A percentile compares a stretch with the other conserved stretches of the same genome.
Conservation (phyloP, 2,329 filamentous ascomycete genomes). For the Aspergillus puulaauensis region DNA sequence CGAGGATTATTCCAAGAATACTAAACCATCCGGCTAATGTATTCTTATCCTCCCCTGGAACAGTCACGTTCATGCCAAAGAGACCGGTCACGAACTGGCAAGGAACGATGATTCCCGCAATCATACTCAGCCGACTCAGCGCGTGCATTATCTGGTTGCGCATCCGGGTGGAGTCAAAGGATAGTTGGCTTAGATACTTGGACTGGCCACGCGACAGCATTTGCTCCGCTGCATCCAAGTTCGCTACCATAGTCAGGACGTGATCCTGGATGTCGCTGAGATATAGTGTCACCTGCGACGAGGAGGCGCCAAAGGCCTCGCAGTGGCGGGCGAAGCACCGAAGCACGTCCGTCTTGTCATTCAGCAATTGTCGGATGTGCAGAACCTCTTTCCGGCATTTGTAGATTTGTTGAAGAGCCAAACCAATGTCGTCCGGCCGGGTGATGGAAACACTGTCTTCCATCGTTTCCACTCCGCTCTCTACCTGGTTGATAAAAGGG, state of each 20-base stretch:
- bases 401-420: conserved; percentile 80
- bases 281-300: conserved; percentile 90
- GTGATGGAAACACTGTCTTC: conserved; percentile 91
- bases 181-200: conserved; percentile 90
- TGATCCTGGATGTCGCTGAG: conserved; percentile 96
- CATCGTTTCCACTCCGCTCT: conserved; percentile 80
- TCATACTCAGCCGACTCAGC: conserved; percentile 85
- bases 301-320: conserved; percentile 86
- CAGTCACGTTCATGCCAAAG: conserved; percentile 46
- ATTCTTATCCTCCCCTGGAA: conserved; percentile 33
- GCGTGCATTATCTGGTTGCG: conserved; percentile 81
- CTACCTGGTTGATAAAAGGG: conserved; percentile 78
- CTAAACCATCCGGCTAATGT: conserved; percentile 42
- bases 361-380: conserved; percentile 81
- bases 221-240: conserved; percentile 89
- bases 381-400: conserved; percentile 88
- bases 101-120: conserved; percentile 87
- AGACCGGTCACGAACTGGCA: conserved; percentile 75
- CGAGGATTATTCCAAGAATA: conserved; percentile 38
- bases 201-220: conserved; percentile 87
- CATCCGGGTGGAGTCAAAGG: conserved; percentile 81
- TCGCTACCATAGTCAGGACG: conserved; percentile 96
- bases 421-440: conserved; percentile 79
- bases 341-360: conserved; percentile 93
- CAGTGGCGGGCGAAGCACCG: conserved; percentile 94